Evolutionary conservation across 495 filamentous ascomycete species (phyloP), one percentile per base, ranked within the genome.

Genomic region (Cenococcum geophilum): DNA sequence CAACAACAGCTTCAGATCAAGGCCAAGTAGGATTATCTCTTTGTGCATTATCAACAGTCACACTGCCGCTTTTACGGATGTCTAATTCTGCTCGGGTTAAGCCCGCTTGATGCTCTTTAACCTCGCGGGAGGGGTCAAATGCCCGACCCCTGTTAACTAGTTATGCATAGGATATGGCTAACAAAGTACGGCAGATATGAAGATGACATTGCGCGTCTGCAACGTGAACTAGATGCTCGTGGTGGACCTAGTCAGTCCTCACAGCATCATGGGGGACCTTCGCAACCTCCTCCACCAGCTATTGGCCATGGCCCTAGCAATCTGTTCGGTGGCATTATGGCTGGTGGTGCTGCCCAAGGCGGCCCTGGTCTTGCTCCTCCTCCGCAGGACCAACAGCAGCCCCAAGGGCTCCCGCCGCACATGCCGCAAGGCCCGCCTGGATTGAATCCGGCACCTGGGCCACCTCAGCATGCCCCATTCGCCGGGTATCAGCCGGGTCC

Each of bases 271-370:
- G 82, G 81, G 43, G 88, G 84, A n/a, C 85, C 87, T 51, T 80
- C 88, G 3, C 91, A 92, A 61, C 87, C 87, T 50, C 89, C 88
- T 32, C 89, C 90, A 35, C 90, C 90, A 48, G 80, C 87, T 27
- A 86, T 98, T 72, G 91, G 91, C n/a, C 88, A 93, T 71, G 91
- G 93, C 42, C 87, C 88, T 25, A 91, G 85, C 73, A 92, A 95
- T 72, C 79, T 97, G 42, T 97, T 98, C 70, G 88, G 91, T 64
- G 90, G 89, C 23, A 96, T 98, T 66, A 97, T 98, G 89, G 82
- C 93, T 61, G 92, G 92, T 59, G 87, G 86, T 74, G 87, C 86
- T 70, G 85, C 84, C 68, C 91, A 91, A 78, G 90, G 87, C 62
- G 85, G 82, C 14, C 89, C 90, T 60, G 86, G 87, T 64, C 87